phyloP scores from a whole-genome alignment of 345 rosid genomes.

The Zanthoxylum bungeanum region DNA sequence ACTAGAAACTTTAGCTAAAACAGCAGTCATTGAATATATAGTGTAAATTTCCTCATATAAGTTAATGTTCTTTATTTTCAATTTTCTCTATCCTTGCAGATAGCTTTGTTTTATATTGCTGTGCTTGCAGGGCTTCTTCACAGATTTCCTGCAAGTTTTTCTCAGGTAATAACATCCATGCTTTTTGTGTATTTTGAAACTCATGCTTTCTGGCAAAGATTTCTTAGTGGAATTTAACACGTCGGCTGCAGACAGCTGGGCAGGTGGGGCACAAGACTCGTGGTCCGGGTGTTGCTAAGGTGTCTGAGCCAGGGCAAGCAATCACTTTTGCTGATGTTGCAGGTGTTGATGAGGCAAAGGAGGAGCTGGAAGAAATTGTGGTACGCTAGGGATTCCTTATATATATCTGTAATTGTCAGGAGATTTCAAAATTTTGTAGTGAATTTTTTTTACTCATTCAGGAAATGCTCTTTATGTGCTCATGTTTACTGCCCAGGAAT shows the following conservation, averaged over 20 bases:
- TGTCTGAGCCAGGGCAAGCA: constrained; percentile 61
- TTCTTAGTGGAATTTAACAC: constrained; percentile 16
- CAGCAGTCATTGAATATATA: background rate
- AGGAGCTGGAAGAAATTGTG: constrained; percentile 98
- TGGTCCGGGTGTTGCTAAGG: constrained; percentile 59
- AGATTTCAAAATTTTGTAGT: constrained; percentile 1
- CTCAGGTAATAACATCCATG: constrained; percentile 46
- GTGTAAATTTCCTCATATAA: background rate
- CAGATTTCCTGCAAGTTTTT: constrained; percentile 72
- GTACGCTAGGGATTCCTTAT: constrained; percentile 36
- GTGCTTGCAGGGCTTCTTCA: constrained; percentile 82
- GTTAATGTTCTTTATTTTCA: constrained; percentile 3
- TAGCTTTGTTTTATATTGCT: constrained; percentile 72
- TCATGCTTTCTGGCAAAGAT: constrained; percentile 11
- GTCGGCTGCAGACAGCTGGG: constrained; percentile 64
- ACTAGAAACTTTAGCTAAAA: background rate
- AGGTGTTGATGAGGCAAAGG: constrained; percentile 97
- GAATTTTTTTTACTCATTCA: constrained; percentile 19
- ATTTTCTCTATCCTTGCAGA: constrained; percentile 44
- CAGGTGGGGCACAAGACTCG: constrained; percentile 75
- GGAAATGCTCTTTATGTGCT: constrained; percentile 21
- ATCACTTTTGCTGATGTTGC: constrained; percentile 97
- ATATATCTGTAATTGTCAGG: constrained; percentile 1
- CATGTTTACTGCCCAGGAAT: constrained; percentile 57
- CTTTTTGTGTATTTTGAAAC: constrained; percentile 1